Evolutionary conservation across 495 filamentous ascomycete species (phyloP), one percentile per base, ranked within the genome.

Genomic region (Trichoderma reesei): DNA sequence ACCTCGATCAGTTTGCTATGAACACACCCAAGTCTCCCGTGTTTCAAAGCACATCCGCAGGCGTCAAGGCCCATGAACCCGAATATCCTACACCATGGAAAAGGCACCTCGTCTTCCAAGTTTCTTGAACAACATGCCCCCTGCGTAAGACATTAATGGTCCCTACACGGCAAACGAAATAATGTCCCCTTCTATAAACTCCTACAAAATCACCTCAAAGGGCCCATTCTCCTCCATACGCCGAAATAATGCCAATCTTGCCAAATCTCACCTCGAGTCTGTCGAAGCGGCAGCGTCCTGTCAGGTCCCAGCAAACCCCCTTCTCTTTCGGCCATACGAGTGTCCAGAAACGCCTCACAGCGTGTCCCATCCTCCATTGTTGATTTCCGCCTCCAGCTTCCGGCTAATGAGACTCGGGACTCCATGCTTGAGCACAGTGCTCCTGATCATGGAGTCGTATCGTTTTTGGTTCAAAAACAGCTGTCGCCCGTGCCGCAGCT

Each of bases 301-400:
- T 26, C 26, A 26, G 26, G 26, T 26, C 26, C 26, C 26, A 1
- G 26, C 26, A 26, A 1, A 1, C 26, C 26, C 26, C 26, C 26
- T 26, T 26, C 26, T 26, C 26, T 26, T 26, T 26, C 26, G 1
- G 26, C 26, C 26, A 0, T 33, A 0, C 20, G 48, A 67, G 26
- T 63, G 66, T 51, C 42, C 39, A 8, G 26, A 26, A 26, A 26
- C 26, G 38, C 18, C 39, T 74, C 63, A 91, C 63, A 92, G 85
- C 31, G 92, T 96, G 77, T 98, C 94, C 94, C 94, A 98, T 3
- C 94, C 94, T 7, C 94, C 94, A 67, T 88, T 96, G 71, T 98
- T 98, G 51, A 96, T 89, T 70, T 98, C 94, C 11, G 88, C 88
- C 78, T 98, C 94, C 66, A 98, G 75, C 73, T 91, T 92, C 66